phyloP scores from a whole-genome alignment of 345 rosid species.

The Lepidium didymum region DNA sequence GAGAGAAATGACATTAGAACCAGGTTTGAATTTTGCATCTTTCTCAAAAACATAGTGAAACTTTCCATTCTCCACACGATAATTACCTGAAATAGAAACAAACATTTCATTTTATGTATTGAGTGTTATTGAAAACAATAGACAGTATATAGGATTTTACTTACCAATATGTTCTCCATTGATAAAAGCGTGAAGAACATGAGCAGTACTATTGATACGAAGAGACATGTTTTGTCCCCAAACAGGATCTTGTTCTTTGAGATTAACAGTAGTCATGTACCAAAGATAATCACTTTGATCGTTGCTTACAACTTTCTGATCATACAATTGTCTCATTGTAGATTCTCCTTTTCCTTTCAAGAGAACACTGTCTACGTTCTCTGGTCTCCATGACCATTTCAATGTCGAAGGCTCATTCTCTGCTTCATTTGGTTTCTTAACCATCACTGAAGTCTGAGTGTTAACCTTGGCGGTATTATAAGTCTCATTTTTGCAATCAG shows the following conservation, averaged over 20 bases:
- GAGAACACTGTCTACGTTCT: conserved; percentile 24
- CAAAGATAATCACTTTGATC: conserved; percentile 61
- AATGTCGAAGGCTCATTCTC: conserved; percentile 12
- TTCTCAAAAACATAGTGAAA: conserved; percentile 34
- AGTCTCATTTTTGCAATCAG: conserved; percentile 40
- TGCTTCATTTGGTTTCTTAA: conserved; percentile 17
- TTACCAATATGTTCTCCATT: conserved; percentile 39
- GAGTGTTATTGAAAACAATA: not conserved
- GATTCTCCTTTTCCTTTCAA: conserved; percentile 30
- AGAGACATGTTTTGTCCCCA: conserved; percentile 39
- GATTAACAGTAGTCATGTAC: conserved; percentile 48
- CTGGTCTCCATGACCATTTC: conserved; percentile 39
- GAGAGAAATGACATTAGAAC: conserved; percentile 41
- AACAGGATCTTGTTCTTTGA: conserved; percentile 35
- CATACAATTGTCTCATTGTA: conserved; percentile 10
- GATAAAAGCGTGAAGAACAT: conserved; percentile 51
- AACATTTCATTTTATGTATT: not conserved
- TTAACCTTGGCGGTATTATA: conserved; percentile 52
- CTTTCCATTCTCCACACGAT: conserved; percentile 29
- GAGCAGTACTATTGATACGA: conserved; percentile 43
- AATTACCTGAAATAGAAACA: conserved; percentile 29
- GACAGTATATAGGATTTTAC: not conserved
- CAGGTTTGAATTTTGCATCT: conserved; percentile 30
- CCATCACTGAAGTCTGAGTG: conserved; percentile 27
- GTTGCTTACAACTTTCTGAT: conserved; percentile 50